Evolutionary conservation across 2,329 filamentous ascomycete genomes (phyloP), one percentile per base, ranked within the genome.

Genomic region (Neoscytalidium dimidiatum): DNA sequence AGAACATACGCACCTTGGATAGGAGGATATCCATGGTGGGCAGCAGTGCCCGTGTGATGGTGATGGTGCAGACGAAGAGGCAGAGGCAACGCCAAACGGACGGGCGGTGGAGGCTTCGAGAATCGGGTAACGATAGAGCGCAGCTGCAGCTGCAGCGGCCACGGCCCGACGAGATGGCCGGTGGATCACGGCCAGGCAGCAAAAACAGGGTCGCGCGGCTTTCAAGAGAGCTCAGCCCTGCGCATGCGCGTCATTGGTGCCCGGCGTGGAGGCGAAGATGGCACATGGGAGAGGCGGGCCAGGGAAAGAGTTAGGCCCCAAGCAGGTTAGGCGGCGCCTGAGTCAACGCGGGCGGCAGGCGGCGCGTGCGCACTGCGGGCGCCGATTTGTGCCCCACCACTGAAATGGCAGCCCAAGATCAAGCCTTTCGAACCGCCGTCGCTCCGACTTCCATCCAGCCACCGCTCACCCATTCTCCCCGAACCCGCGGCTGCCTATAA

Each of bases 11-110:
- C 21, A 90, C 87, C 75, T 87, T 87, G 60, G 82, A 79, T 49
- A 91, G 78, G 60, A 90, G 82, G 53, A 83, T 83, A 75, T 96
- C 92, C 92, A 96, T 96, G 66, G 71, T 83, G 75, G 67, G 48
- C 51, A 33, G 38, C 51, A 11, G 8, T n/a, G 19, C n/a, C n/a
- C n/a, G 17, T 14, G 17, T 26, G 29, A 7, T 4, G 14, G 26
- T 14, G 41, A 29, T 21, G 17, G 52, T 26, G 7, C 13, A 17
- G 29, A 29, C 38, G 38, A 5, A 17, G 38, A 17, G 23, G 56
- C 38, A 60, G 56, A 60, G 56, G 56, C 56, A 60, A 44, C 53
- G 66, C 65, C 38, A 51, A 53, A 64, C 64, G 49, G 57, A 41
- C 35, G 43, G 48, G 41, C 52, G 38, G 38, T 31, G 6, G 53